Conservation (phyloP, 2,329 filamentous ascomycete genomes). For the Metarhizium anisopliae region DNA sequence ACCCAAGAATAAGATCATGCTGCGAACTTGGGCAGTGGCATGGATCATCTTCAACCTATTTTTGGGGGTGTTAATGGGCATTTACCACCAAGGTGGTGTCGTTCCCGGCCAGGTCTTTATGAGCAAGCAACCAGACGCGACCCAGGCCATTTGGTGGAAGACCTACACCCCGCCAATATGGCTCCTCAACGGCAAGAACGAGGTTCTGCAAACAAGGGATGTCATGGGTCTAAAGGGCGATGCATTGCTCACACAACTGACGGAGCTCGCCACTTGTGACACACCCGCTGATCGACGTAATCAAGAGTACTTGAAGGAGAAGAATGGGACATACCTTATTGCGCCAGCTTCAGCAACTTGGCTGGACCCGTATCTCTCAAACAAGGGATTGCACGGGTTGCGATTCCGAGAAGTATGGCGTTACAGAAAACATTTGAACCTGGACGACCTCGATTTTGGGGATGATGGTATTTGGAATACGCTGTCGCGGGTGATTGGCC, state of each 20-base stretch:
- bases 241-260: conserved; percentile 49
- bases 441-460: conserved; percentile 73
- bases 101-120: conserved; percentile 69
- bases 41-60: conserved; percentile 65
- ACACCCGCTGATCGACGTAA: conserved; percentile 45
- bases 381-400: conserved; percentile 50
- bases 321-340: conserved; percentile 60
- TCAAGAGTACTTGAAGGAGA: conserved; percentile 49
- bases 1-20: conserved; percentile 42
- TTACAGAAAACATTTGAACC: conserved; percentile 58
- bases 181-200: conserved; percentile 69
- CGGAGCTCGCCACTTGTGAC: conserved; percentile 53
- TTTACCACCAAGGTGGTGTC: conserved; percentile 73
- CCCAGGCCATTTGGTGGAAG: conserved; percentile 74
- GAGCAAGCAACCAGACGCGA: conserved; percentile 58
- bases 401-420: conserved; percentile 63
- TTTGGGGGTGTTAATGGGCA: conserved; percentile 66
- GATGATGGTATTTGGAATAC: conserved; percentile 70
- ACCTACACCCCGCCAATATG: conserved; percentile 76
- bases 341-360: conserved; percentile 64
- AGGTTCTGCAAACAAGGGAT: conserved; percentile 60
- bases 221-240: conserved; percentile 63
- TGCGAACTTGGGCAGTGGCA: conserved; percentile 45
- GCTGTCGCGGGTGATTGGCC: conserved; percentile 55
- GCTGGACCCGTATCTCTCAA: conserved; percentile 53